Conservation (phyloP, 371 early-diverging fungal species). For the Lichtheimia ornata region DNA sequence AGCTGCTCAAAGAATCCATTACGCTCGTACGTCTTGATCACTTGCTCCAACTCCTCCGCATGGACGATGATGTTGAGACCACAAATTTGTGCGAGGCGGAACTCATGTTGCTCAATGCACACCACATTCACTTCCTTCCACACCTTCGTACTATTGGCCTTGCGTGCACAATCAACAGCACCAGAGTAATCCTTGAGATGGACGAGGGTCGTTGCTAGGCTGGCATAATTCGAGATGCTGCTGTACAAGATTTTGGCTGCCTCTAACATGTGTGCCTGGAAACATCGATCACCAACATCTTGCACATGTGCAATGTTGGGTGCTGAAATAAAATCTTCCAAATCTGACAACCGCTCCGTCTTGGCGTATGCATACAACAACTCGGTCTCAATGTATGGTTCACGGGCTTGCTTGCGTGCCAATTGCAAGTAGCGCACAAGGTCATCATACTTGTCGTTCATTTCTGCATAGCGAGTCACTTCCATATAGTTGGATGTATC, state of each 20-base stretch:
- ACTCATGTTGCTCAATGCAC: conserved; percentile 91
- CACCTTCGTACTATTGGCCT: conserved; percentile 95
- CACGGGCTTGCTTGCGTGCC: conserved; percentile 92
- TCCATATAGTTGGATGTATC: conserved; percentile 90
- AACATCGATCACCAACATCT: conserved; percentile 95
- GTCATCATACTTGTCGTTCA: conserved; percentile 88
- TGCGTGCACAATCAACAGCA: conserved; percentile 97
- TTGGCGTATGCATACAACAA: conserved; percentile 93
- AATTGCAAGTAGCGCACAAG: conserved; percentile 90
- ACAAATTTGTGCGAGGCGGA: conserved; percentile 96
- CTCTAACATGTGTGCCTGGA: conserved; percentile 85
- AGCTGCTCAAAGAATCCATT: conserved; percentile 91
- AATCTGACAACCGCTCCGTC: conserved; percentile 86
- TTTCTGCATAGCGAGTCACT: conserved; percentile 80
- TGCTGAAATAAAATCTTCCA: conserved; percentile 89
- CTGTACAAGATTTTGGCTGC: conserved; percentile 93
- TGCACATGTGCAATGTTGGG: conserved; percentile 95
- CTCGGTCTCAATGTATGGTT: conserved; percentile 92
- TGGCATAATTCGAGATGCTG: conserved; percentile 95
- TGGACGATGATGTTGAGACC: conserved; percentile 95
- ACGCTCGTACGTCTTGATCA: conserved; percentile 86
- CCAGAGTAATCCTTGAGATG: conserved; percentile 92
- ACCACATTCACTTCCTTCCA: conserved; percentile 97
- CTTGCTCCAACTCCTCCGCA: conserved; percentile 92
- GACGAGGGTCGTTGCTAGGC: conserved; percentile 93